Conservation (phyloP, 2,329 filamentous ascomycete species). For the Xylariaceae sp. region DNA sequence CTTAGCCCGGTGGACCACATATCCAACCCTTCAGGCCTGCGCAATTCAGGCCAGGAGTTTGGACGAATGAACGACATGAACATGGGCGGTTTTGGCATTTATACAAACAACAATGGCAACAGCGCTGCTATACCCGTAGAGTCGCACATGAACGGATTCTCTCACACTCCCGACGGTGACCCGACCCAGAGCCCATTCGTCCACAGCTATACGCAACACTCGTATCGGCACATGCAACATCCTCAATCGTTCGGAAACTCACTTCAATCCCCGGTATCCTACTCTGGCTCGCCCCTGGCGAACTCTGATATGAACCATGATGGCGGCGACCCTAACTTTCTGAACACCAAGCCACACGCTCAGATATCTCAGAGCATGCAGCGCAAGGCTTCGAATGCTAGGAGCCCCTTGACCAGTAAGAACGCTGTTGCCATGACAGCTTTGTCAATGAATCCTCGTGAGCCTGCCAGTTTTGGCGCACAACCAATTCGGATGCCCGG, state of each 20-base stretch:
- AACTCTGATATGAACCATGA: conserved; percentile 47
- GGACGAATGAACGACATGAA: conserved; percentile 49
- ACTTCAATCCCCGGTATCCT: conserved; percentile 48
- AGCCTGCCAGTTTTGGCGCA: conserved; percentile 66
- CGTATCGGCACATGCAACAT: conserved; percentile 65
- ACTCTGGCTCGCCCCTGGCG: conserved; percentile 46
- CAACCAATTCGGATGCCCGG: conserved; percentile 71
- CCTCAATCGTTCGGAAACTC: conserved; percentile 52
- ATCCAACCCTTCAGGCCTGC: conserved; percentile 43
- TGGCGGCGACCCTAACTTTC: conserved; percentile 48
- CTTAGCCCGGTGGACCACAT: conserved; percentile 51
- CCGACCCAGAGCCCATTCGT: conserved; percentile 89
- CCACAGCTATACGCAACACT: conserved; percentile 72
- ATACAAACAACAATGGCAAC: conserved; percentile 42
- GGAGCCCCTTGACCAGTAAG: conserved; percentile 81
- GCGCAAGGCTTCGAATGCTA: conserved; percentile 66
- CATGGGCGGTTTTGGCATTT: conserved; percentile 54
- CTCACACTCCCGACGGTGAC: conserved; percentile 84
- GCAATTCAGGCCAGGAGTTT: conserved; percentile 52
- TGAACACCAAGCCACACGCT: conserved; percentile 53
- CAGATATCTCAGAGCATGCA: conserved; percentile 60
- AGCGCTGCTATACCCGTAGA: conserved; percentile 56
- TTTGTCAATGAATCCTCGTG: conserved; percentile 61
- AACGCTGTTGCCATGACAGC: conserved; percentile 65
- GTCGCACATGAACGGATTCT: conserved; percentile 72